Percentiles rank a stretch among this genome's conserved stretches.
phyloP scores from a whole-genome alignment of 441 rosid genomes.

The Codiaeum variegatum region DNA sequence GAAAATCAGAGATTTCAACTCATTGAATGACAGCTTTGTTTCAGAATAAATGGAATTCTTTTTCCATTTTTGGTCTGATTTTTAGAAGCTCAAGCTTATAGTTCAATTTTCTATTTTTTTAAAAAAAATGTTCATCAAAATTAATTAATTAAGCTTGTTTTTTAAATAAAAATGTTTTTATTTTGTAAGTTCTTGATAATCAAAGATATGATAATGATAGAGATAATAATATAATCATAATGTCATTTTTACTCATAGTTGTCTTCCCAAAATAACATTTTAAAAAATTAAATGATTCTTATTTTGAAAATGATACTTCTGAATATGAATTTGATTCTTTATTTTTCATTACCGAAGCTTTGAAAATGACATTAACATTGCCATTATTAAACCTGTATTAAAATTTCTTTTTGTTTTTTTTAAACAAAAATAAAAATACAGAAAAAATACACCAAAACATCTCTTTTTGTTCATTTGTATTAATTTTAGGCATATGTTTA shows the following conservation, averaged over 20 bases:
- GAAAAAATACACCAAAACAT: no score
- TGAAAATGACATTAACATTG: constrained; percentile 14
- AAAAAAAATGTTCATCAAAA: no score
- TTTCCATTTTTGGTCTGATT: no score
- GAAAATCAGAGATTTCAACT: neutral
- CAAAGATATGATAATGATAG: neutral
- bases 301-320: constrained; percentile 9
- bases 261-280: neutral
- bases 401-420: neutral
- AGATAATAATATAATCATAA: neutral
- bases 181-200: neutral
- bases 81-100: no score
- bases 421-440: no score
- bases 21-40: constrained; percentile 12
- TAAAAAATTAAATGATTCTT: constrained; percentile 3
- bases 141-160: neutral
- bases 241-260: neutral
- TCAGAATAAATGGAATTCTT: constrained; percentile 16
- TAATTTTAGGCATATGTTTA: no score
- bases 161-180: neutral
- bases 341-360: neutral
- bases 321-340: neutral
- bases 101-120: no score
- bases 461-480: neutral
- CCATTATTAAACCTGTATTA: neutral